Evolutionary conservation across 2,329 filamentous ascomycete genomes (phyloP).

Genomic region (Penicillium concentricum): DNA sequence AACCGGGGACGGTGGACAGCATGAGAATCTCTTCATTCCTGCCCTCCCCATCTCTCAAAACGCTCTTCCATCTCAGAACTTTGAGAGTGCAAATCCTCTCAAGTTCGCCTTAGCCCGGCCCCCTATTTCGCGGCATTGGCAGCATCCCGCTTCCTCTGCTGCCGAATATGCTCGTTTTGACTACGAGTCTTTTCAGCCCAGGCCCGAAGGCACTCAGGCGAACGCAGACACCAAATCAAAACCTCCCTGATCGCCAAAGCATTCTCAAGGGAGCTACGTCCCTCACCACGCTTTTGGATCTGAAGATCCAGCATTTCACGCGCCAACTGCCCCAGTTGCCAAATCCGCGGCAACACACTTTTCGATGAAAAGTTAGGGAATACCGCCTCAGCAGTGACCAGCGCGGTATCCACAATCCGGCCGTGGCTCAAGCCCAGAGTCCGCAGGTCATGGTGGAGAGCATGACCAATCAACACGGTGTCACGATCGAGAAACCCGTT

Average conservation of each 20-base stretch:
- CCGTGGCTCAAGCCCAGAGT: neutral
- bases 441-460: neutral
- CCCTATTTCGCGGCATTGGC: neutral
- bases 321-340: neutral
- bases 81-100: neutral
- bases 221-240: neutral
- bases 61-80: neutral
- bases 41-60: neutral
- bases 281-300: neutral
- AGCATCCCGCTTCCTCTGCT: neutral
- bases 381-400: neutral
- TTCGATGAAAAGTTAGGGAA: neutral
- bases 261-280: neutral
- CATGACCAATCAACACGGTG: neutral
- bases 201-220: neutral
- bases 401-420: neutral
- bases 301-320: neutral
- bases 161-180: too few species aligned
- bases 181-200: neutral
- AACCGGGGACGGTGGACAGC: neutral
- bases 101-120: too few species aligned
- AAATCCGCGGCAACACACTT: neutral
- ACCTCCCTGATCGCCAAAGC: neutral
- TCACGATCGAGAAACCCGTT: neutral
- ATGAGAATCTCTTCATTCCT: too few species aligned